Evolutionary conservation across 768 basidiomycete species (phyloP), one percentile per base, ranked within the genome.

Genomic region (Hypsizygus marmoreus): DNA sequence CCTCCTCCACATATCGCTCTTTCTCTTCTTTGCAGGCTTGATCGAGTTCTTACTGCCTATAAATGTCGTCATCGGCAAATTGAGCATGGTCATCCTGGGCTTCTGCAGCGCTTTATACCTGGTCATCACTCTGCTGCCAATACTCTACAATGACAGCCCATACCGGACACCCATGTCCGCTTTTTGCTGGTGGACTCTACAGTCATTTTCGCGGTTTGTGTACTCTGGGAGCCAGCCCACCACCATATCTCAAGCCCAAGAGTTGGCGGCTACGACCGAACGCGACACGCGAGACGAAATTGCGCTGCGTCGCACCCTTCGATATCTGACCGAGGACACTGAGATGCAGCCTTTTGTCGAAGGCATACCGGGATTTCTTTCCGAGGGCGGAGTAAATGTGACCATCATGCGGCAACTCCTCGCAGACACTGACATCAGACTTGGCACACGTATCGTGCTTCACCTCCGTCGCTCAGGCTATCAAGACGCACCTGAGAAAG

Each of bases 21-120:
- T 77, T 22, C 60, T 79, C 4, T 80, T 80, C 59, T 70, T 82
- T 53, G 66, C 71, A 40, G 73, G 75, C 33, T 61, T 79, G 16
- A 55, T 76, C 23, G 60, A 67, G 16, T 75, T 77, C 53, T 57
- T 77, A 14, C 57, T 53, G 43, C 58, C 67, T 14, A 52, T 76
- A 13, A 70, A 69, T 48, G 11, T 53, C 10, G 40, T 38, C 31
- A 55, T 74, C 39, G 59, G 61, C 28, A 59, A 61, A 41, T 54
- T 71, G 13, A 58, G 63, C 14, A 36, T 65, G 26, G 62, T 41
- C 10, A 51, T 69, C 30, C 46, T 69, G n/a, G 44, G 59, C n/a
- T 29, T 59, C 26, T 66, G 66, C 38, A 55, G 53, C 32, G 22
- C 50, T 19, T 43, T 67, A 8, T 74, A 74, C 40, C 25, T 49